phyloP scores from a whole-genome alignment of 306 rosid genomes.

The Prunus padus region DNA sequence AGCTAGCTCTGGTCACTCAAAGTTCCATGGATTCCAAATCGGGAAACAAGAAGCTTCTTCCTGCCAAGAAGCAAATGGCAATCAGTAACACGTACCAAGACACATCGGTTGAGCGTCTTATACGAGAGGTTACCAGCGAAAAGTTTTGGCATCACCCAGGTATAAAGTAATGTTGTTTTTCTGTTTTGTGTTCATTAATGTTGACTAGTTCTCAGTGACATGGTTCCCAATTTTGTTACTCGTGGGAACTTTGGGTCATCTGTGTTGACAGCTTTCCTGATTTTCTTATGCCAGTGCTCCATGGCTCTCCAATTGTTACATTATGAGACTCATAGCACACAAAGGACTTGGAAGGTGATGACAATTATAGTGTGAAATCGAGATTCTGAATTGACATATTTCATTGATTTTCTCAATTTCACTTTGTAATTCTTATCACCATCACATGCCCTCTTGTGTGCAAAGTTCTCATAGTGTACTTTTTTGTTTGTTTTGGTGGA shows the following conservation, averaged over 20 bases:
- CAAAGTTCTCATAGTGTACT: constrained; percentile 54
- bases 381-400: constrained; percentile 48
- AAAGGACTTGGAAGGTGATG: constrained; percentile 70
- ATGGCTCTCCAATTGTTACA: constrained; percentile 63
- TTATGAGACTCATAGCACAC: constrained; percentile 69
- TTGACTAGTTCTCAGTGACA: constrained; percentile 3
- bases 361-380: constrained; percentile 58
- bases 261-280: constrained; percentile 35
- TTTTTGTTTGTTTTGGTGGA: constrained; percentile 19
- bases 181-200: constrained; percentile 6
- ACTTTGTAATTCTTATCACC: constrained; percentile 56
- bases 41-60: constrained; percentile 67
- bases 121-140: constrained; percentile 94
- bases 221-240: constrained; percentile 15
- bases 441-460: constrained; percentile 50
- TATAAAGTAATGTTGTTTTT: constrained; percentile 28
- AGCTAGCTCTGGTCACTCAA: constrained; percentile 52
- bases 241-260: constrained; percentile 21
- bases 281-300: constrained; percentile 54
- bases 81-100: constrained; percentile 62
- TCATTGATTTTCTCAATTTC: constrained; percentile 52
- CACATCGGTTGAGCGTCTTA: constrained; percentile 92
- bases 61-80: constrained; percentile 74
- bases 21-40: constrained; percentile 58
- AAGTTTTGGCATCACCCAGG: constrained; percentile 99